A percentile compares a stretch with the other conserved stretches of the same genome.
These are phyloP conservation scores for Ettlia oleoabundans DNA, from an alignment of 139 green algal genomes.

Conservation along the genomic window DNA sequence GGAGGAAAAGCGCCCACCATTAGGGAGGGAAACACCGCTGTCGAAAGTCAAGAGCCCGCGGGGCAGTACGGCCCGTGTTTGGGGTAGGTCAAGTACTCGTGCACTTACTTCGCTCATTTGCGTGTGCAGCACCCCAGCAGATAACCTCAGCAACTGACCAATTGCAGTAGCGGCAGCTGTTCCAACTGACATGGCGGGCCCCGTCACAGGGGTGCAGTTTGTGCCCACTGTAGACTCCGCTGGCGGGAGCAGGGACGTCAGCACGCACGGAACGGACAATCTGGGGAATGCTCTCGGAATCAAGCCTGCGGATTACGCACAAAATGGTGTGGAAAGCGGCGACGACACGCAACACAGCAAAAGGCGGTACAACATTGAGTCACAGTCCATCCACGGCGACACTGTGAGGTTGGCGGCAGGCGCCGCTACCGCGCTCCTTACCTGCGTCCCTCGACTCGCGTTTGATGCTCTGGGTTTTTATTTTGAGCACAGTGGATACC, in stretches of 20 bases:
- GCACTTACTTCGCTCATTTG: too few species aligned
- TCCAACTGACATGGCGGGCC: too few species aligned
- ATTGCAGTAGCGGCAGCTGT: too few species aligned
- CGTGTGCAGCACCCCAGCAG: too few species aligned
- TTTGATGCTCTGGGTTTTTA: not conserved
- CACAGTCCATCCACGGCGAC: slow-evolving; percentile 47
- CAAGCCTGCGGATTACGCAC: not conserved
- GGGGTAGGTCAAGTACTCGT: too few species aligned
- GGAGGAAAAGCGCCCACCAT: too few species aligned
- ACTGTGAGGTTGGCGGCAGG: not conserved
- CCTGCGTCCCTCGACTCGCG: not conserved
- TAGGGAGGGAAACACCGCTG: too few species aligned
- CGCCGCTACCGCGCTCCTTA: not conserved
- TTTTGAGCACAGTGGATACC: not conserved
- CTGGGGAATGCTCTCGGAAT: not conserved
- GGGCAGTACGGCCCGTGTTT: too few species aligned
- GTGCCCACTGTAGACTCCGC: too few species aligned
- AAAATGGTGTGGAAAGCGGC: slow-evolving; percentile 11
- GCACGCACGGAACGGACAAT: not conserved
- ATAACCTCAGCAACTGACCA: too few species aligned
- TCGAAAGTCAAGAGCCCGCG: too few species aligned
- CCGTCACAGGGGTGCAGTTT: too few species aligned
- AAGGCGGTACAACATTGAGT: not conserved
- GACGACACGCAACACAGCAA: slow-evolving; percentile 15
- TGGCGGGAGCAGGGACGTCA: not conserved